These are phyloP conservation scores for Talaromyces nanjingensis DNA, from an alignment of 495 filamentous ascomycete species.

Conservation along the genomic window DNA sequence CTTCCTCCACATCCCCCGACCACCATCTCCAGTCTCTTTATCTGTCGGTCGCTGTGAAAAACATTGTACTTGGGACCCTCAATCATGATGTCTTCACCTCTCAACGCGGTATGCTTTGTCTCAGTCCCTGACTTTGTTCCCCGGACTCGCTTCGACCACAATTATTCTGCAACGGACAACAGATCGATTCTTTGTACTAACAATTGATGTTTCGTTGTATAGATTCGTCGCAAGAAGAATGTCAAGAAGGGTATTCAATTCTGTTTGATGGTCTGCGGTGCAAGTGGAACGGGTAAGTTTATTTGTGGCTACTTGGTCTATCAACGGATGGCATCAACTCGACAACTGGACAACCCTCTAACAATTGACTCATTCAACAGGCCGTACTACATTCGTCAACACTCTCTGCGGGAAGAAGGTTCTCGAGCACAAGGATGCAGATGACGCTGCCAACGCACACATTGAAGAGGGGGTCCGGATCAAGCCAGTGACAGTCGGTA, in stretches of 20 bases:
- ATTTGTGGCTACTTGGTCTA: neutral
- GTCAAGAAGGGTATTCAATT: conserved; percentile 99
- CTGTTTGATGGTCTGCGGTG: conserved; percentile 99
- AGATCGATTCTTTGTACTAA: neutral
- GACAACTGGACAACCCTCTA: neutral
- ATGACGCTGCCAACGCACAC: conserved; percentile 83
- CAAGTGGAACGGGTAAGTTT: conserved; percentile 87
- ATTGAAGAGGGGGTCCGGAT: conserved; percentile 95
- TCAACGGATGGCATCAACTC: neutral
- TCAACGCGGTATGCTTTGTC: conserved; percentile 51
- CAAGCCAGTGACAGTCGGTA: conserved; percentile 97
- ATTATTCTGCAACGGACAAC: neutral
- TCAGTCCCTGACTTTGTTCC: conserved; percentile 31
- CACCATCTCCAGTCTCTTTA: conserved; percentile 11
- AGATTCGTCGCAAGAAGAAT: conserved; percentile 99
- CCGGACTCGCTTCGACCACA: conserved; percentile 23
- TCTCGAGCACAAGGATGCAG: conserved; percentile 77
- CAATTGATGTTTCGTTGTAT: conserved; percentile 25
- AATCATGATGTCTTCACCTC: conserved; percentile 52
- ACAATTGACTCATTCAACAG: conserved; percentile 32
- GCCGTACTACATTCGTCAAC: conserved; percentile 98
- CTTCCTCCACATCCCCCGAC: conserved; percentile 1
- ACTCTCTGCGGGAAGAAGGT: conserved; percentile 96
- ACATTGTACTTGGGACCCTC: neutral
- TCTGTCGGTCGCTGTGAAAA: conserved; percentile 12